These are phyloP conservation scores for Cladosporium sp. DNA, from an alignment of 2,329 filamentous ascomycete genomes.

Conservation along the genomic window DNA sequence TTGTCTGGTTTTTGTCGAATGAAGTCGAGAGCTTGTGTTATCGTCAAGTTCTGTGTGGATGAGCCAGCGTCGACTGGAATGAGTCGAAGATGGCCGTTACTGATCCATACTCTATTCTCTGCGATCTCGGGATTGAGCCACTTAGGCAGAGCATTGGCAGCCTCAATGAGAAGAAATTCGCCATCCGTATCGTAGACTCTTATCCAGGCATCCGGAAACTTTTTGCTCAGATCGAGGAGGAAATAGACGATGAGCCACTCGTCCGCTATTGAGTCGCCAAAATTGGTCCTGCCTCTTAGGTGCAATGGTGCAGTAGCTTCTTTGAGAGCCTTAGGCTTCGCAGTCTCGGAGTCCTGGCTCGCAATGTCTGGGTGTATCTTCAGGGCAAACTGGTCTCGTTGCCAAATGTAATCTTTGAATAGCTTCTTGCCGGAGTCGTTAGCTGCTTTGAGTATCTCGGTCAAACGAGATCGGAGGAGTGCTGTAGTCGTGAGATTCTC, in stretches of 20 bases:
- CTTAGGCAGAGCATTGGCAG: constrained; percentile 76
- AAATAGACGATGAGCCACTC: constrained; percentile 96
- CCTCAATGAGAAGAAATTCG: constrained; percentile 92
- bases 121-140: constrained; percentile 94
- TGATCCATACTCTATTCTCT: constrained; percentile 83
- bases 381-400: constrained; percentile 75
- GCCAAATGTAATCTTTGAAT: constrained; percentile 91
- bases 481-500: constrained; percentile 43
- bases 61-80: constrained; percentile 51
- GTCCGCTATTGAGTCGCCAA: constrained; percentile 91
- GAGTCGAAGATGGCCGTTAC: constrained; percentile 69
- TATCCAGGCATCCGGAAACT: constrained; percentile 72
- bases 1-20: constrained; percentile 54
- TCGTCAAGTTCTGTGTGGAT: constrained; percentile 48
- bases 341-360: constrained; percentile 9
- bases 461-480: constrained; percentile 62
- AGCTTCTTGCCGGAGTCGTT: constrained; percentile 59
- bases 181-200: constrained; percentile 83
- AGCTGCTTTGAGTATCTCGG: constrained; percentile 66
- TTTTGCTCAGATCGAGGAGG: constrained; percentile 72
- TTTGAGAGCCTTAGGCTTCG: constrained; percentile 49
- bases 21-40: constrained; percentile 60
- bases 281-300: constrained; percentile 74
- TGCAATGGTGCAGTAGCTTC: constrained; percentile 17
- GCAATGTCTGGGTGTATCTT: constrained; percentile 49